Base-by-base conservation (phyloP, 495 filamentous ascomycete genomes). In the Lasiosphaeris hirsuta region DNA sequence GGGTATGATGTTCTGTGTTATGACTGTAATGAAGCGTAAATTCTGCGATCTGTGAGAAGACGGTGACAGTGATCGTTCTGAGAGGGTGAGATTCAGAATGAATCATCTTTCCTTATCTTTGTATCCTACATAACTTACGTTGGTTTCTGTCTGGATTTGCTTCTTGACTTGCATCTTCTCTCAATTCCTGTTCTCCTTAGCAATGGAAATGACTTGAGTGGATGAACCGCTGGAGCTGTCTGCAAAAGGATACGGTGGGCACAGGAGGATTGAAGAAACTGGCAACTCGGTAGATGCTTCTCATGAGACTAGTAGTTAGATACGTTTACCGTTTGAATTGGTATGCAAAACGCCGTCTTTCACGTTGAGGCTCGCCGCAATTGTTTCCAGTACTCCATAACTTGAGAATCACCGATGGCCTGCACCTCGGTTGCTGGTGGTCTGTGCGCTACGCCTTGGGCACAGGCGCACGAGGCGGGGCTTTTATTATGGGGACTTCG, bases 1-100 rank as follows among this genome's bases (percentile, higher is more conserved):
- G 15, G 18, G 19, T 41, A 51, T 56, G 58, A 61, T 51, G 19
- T 18, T 34, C 38, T 43, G 58, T 52, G 52, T 63, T 59, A 69
- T 63, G 63, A 64, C 23, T 58, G 50, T 60, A 42, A 65, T 59
- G 63, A 59, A 56, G 55, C 43, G 45, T 35, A 57, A 39, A 39
- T 55, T 43, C 44, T 38, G 23, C 23, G 47, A 42, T 51, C 52
- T 44, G 30, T 43, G 13, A 36, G 13, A 37, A 37, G 19, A 15
- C 19, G 19, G 18, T 40, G 42, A 23, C 30, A 18, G 36, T 36
- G 23, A 46, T 19, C 14, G 57, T 38, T 41, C 49, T 13, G 23
- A 50, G 51, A 19, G 35, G 38, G 30, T 18, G 13, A 8, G 23
- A 43, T 30, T 51, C 35, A 43, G 53, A 49, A 49, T 54, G 55